A percentile compares a stretch with the other conserved stretches of the same genome.
phyloP scores from a whole-genome alignment of 441 rosid species.

The Theobroma grandiflorum region DNA sequence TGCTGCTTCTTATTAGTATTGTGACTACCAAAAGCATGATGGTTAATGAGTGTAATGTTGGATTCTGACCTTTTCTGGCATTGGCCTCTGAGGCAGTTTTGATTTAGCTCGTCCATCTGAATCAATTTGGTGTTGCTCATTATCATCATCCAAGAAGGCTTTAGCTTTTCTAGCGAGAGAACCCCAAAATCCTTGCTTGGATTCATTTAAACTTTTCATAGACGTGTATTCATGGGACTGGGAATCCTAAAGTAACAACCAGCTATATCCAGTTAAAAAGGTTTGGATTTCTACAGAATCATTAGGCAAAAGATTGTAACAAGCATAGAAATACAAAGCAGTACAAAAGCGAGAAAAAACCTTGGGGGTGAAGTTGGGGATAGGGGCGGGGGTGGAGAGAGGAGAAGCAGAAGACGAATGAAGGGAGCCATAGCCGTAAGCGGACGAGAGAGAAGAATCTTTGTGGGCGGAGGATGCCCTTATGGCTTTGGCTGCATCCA shows the following conservation, averaged over 20 bases:
- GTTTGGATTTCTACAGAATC: background rate
- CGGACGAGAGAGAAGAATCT: constrained; percentile 91
- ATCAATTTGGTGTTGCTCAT: constrained; percentile 34
- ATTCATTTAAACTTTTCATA: constrained; percentile 54
- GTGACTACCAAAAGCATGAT: background rate
- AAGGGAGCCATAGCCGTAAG: constrained; percentile 51
- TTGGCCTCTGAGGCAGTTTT: constrained; percentile 26
- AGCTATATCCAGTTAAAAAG: background rate
- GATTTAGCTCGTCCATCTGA: constrained; percentile 31
- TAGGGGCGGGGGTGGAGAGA: background rate
- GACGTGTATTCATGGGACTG: constrained; percentile 51
- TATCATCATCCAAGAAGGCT: constrained; percentile 62
- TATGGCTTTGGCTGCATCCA: constrained; percentile 73
- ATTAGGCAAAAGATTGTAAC: background rate
- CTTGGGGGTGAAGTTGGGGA: constrained; percentile 28
- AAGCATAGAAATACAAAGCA: background rate
- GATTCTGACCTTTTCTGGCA: constrained; percentile 41
- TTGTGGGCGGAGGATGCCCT: constrained; percentile 82
- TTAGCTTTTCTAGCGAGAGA: constrained; percentile 74
- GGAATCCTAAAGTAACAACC: constrained; percentile 45
- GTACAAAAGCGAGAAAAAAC: background rate
- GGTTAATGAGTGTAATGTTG: background rate
- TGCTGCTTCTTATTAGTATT: background rate
- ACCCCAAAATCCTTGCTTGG: constrained; percentile 77
- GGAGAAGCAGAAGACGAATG: constrained; percentile 44